These are phyloP conservation scores for Colletotrichum echinochloae DNA, from an alignment of 2,329 filamentous ascomycete species.

Conservation along the genomic window DNA sequence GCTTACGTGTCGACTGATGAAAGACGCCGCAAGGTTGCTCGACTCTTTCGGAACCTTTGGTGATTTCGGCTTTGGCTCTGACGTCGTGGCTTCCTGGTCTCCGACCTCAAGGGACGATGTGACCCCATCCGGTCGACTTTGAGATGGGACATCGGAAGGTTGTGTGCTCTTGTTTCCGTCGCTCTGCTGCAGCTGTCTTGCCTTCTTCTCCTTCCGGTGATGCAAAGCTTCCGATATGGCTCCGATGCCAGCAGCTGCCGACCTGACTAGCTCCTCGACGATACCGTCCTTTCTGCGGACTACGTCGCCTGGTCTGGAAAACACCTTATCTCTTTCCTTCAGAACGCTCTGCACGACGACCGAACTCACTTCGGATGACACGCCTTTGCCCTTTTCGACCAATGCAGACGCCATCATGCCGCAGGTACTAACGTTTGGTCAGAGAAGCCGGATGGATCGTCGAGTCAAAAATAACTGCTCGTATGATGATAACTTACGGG, in stretches of 20 bases:
- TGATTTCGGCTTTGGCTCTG: not conserved
- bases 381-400: not conserved
- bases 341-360: not conserved
- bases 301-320: not conserved
- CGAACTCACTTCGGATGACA: not conserved
- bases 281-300: conserved; percentile 28
- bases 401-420: not conserved
- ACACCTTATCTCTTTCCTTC: conserved; percentile 13
- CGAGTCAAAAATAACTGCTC: not conserved
- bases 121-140: not conserved
- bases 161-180: fast-evolving
- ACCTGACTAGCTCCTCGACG: conserved; percentile 36
- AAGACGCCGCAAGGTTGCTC: conserved; percentile 4
- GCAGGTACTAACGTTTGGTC: not conserved
- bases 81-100: not conserved
- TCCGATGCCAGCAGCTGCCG: conserved; percentile 40
- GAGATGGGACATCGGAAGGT: not conserved
- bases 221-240: conserved; percentile 42
- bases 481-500: not conserved
- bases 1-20: conserved; percentile 11
- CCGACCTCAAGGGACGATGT: not conserved
- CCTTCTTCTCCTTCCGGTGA: conserved; percentile 41
- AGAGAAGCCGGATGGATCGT: not conserved
- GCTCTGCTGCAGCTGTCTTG: not conserved
- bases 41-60: not conserved